Base-by-base conservation (phyloP, 2,329 filamentous ascomycete species). In the Monosporascus sp. region DNA sequence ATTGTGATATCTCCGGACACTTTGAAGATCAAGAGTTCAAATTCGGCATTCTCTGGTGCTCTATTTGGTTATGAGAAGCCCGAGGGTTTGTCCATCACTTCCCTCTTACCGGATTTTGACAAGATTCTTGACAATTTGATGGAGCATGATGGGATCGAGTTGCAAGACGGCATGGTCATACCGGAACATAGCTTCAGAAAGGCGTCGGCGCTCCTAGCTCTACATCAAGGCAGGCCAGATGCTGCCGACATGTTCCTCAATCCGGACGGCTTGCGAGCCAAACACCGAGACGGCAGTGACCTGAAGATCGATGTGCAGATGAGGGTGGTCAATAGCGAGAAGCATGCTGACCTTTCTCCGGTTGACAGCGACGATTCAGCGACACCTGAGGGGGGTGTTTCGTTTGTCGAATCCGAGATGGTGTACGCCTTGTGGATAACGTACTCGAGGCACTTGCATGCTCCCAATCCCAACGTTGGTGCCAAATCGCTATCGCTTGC, bases 401-500 rank as follows among this genome's bases (percentile, higher is more conserved):
- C 79, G 11, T 70, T 76, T 35, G 66, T 74, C 3, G 76, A 80
- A 56, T 82, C 86, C 17, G 91, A 97, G 68, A 81, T 96, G 57
- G 91, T 97, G 0, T 97, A 92, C 73, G 94, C 94, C 11, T 74
- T 99, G 31, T 99, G 94, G 94, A 88, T 99, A 60, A 97, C 93
- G 1, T 99, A 97, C 68, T 97, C 93, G 18, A 82, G 92, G 57
- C 90, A 97, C 65, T 78, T 97, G 14, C 94, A 99, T 68, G 88
- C 89, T 17, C 80, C 85, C 38, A 84, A 84, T 56, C 76, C 78
- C 50, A 72, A 71, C 52, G 70, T 86, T 47, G 79, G 82, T n/a
- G 76, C 80, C 20, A 76, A 85, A n/a, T 85, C 86, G 24, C 82
- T 85, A 5, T 67, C 84, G 20, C 70, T 83, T 17, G 85, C 87